Base-by-base conservation (phyloP, 345 rosid genomes). In the Salix dunnii region DNA sequence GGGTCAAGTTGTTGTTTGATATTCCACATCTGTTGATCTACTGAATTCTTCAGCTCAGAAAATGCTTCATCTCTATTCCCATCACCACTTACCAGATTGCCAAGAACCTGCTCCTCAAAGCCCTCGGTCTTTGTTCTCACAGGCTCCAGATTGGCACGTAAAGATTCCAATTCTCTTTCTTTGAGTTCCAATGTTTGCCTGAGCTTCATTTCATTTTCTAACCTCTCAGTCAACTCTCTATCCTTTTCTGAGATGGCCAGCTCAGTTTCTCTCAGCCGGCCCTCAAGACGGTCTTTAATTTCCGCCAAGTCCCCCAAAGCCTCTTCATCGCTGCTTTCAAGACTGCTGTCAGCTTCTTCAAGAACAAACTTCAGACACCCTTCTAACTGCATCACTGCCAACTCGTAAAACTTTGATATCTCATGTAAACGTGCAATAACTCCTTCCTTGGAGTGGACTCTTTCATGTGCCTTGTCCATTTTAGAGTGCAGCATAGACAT, bases 391-490 rank as follows among this genome's bases (percentile, higher is more conserved):
- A 94, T 84, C 14, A 92, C 92, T 0, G 97, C 97, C 43, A 94
- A 83, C 46, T 92, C 92, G 68, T 94, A 92, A 82, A 94, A 94
- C 77, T 86, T 84, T 0, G 97, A 91, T 53, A 90, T 94, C 67
- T 88, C 97, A 2, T 86, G 89, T 58, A 94, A 87, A 43, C 97
- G 89, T 11, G 86, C 85, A 67, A 92, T 82, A 38, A 84, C 87
- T 6, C 97, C 93, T 14, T 83, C 86, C 72, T 87, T 88, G 8
- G 90, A 85, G 80, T 87, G 92, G 48, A 89, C 89, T 67, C 89
- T 89, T 67, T 86, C 91, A 13, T 94, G 94, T 0, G 97, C 94
- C 80, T 80, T 89, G 71, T 94, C 90, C 97, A 92, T 92, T 38
- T 93, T 92, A 25, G 78, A 77, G 68, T 89, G 89, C 18, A 94